Base-by-base conservation (phyloP, 2,329 filamentous ascomycete species). In the Lasiodiplodia theobromae region DNA sequence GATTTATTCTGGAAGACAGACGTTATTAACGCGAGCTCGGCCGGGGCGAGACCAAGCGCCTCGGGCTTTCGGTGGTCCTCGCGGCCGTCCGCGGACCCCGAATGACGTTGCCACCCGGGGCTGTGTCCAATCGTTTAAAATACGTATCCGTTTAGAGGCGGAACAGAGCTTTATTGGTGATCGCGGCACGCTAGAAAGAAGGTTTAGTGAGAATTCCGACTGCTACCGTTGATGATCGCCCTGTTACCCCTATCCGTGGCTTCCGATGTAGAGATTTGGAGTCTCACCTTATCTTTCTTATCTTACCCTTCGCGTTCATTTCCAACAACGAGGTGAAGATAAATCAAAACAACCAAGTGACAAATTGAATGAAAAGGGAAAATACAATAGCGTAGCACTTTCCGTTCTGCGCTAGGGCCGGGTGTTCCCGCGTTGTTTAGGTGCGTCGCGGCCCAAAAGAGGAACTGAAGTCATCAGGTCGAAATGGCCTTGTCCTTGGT, bases 101-200 rank as follows among this genome's bases (percentile, higher is more conserved):
- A 52, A 47, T 52, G 23, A 23, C 21, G 21, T 16, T 53, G 23
- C 23, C 49, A 21, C 2, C 23, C 49, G 47, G 4, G 7, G 11
- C 14, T n/a, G 49, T 16, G 10, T 16, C 51, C 51, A 53, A 53
- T 53, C 51, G 51, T 16, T 16, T 11, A 28, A 3, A 12, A 25
- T 28, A 23, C 51, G 51, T 53, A 53, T 53, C n/a, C 51, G 51
- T 53, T 11, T 53, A 4, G 25, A 2, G 51, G 3, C 2, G 51
- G 51, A 53, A 53, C 51, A 53, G 8, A 53, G 51, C 51, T 53
- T 28, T 28, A 53, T 53, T 53, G 51, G 51, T 53, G 16, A 52
- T 52, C 6, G 8, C 21, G 21, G 10, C 3, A 25, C 23, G 21
- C 49, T 25, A 51, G 12, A 21, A 10, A 7, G 11, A 23, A 23